Evolutionary conservation across 1,284 basidiomycete genomes (phyloP), one percentile per base, ranked within the genome.

Genomic region (Clitocybe nebularis): DNA sequence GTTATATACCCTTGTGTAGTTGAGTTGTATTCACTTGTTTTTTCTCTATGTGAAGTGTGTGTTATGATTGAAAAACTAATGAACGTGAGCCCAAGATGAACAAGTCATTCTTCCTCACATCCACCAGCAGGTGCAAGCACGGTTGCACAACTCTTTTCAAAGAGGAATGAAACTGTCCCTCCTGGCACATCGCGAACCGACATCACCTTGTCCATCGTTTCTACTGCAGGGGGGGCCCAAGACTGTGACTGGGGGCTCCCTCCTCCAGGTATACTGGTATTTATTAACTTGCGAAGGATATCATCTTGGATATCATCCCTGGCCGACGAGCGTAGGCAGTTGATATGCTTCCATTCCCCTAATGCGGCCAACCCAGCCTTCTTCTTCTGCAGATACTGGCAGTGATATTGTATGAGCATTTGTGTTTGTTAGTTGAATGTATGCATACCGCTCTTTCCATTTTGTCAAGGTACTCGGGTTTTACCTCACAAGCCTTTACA

Each of bases 281-380:
- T 62, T 2, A 83, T 56, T 13, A 89, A 64, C 43, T 66, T 69
- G 13, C 73, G 74, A 19, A 89, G 68, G 44, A 87, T 64, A 29
- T 74, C 71, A 56, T 90, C 87, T 33, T 77, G 71, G 35, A 89
- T 68, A 19, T 70, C 64, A 10, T 74, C 67, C 29, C 56, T 57
- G 2, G 74, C 68, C 11, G 64, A 61, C 9, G 62, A 51, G 36
- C 63, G 67, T 11, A 91, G 64, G 52, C 82, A 84, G 53, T 86
- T 84, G 58, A 93, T 80, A 58, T 98, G 94, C 11, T 75, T 84
- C 93, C 93, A 98, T 55, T 89, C 80, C 43, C 84, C 84, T 24
- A 98, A 72, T 1, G 89, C 78, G 2, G 89, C 87, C 9, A 98
- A 77, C 46, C 81, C 89, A 3, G 73, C 76, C 51, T 81, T 82